These are phyloP conservation scores for Pseudocercospora pini-densiflorae DNA, from an alignment of 2,329 filamentous ascomycete genomes.

Conservation along the genomic window DNA sequence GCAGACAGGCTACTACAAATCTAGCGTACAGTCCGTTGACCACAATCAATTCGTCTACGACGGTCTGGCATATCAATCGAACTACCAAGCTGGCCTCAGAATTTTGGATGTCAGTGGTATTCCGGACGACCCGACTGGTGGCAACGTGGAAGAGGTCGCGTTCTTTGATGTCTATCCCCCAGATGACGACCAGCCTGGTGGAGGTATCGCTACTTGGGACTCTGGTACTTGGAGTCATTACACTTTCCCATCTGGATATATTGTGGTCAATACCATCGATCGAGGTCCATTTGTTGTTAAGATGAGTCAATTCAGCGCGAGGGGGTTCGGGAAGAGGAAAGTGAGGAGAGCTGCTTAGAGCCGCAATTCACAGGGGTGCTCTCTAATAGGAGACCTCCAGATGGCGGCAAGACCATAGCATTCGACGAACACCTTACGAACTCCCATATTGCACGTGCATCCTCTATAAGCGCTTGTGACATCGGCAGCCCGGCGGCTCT, in stretches of 20 bases:
- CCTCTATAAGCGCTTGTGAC: too few relatives aligned
- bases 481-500: too few relatives aligned
- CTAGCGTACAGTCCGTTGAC: constrained; percentile 42
- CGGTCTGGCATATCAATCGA: constrained; percentile 44
- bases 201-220: constrained; percentile 42
- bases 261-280: constrained; percentile 60
- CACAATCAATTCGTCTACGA: constrained; percentile 50
- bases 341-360: constrained; percentile 7
- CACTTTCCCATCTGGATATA: constrained; percentile 55
- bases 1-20: constrained; percentile 47
- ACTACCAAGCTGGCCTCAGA: constrained; percentile 46
- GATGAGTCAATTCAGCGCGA: constrained; percentile 23
- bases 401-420: neutral
- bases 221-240: constrained; percentile 56
- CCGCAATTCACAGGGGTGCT: too few relatives aligned
- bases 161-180: constrained; percentile 59
- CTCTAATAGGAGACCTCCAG: neutral
- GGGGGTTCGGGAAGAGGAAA: constrained; percentile 24
- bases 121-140: constrained; percentile 51
- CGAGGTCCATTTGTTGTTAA: constrained; percentile 56
- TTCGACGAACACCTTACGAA: neutral
- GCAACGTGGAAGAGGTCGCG: constrained; percentile 50
- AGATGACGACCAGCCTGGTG: constrained; percentile 49
- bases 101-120: constrained; percentile 45
- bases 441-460: too few relatives aligned